Conservation (phyloP, 176 grass and related monocot genomes). For the Musa schizocarpa region DNA sequence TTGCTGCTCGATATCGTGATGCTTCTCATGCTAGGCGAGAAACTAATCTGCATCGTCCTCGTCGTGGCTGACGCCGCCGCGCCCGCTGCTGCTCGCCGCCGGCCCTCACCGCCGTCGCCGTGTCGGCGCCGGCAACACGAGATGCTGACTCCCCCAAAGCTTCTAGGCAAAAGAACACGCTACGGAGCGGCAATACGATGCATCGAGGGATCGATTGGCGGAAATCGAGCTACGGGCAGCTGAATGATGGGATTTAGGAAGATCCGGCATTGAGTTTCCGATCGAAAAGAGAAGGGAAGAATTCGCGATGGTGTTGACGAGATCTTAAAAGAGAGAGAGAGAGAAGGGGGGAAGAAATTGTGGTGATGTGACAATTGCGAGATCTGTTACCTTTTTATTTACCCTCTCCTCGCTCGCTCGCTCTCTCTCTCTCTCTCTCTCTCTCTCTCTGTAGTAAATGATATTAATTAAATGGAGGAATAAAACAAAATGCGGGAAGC, state of each 20-base stretch:
- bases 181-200: not conserved
- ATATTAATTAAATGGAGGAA: not conserved
- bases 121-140: not conserved
- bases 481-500: not conserved
- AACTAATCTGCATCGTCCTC: constrained; percentile 99
- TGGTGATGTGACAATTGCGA: not conserved
- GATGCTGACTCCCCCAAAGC: not conserved
- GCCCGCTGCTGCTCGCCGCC: not conserved
- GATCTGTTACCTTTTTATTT: not conserved
- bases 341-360: not conserved
- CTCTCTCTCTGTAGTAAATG: not conserved
- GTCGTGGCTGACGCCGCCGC: constrained; percentile 36
- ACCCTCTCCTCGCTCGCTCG: too few relatives aligned
- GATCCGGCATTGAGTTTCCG: not conserved
- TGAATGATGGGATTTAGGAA: not conserved
- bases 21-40: constrained; percentile 97
- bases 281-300: not conserved
- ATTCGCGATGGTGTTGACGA: not conserved
- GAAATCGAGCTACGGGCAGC: not conserved
- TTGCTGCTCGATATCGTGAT: constrained; percentile 89
- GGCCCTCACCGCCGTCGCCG: not conserved
- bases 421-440: too few relatives aligned
- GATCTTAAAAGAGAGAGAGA: not conserved
- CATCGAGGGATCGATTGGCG: not conserved
- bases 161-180: not conserved